Evolutionary conservation across 345 rosid species (phyloP).

Genomic region (Salix suchowensis): DNA sequence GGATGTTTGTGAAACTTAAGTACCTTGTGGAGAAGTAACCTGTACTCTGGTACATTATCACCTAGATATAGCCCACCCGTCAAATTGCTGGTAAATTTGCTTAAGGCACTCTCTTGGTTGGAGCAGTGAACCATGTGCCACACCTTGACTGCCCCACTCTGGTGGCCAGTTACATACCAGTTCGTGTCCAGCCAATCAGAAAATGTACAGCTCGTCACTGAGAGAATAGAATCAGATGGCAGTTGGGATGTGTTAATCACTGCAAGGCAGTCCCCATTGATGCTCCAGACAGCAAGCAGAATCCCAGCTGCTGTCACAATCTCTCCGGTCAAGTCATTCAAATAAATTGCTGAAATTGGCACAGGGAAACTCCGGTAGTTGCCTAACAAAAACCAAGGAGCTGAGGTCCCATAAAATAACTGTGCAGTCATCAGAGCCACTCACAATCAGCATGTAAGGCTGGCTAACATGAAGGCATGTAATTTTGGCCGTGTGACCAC

Average conservation of each 20-base stretch:
- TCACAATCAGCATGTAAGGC: conserved; percentile 89
- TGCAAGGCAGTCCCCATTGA: conserved; percentile 96
- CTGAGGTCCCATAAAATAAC: conserved; percentile 97
- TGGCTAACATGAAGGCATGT: conserved; percentile 94
- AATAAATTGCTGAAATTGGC: conserved; percentile 81
- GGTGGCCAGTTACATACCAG: conserved; percentile 98
- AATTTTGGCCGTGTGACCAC: conserved; percentile 75
- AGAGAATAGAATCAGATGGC: conserved; percentile 90
- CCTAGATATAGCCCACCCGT: conserved; percentile 58
- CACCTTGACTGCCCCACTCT: conserved; percentile 94
- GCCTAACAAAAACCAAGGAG: conserved; percentile 74
- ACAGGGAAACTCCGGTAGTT: conserved; percentile 88
- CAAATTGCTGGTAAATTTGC: conserved; percentile 44
- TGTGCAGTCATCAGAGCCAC: conserved; percentile 96
- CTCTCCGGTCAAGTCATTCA: conserved; percentile 90
- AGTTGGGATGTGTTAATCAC: conserved; percentile 83
- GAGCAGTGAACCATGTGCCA: conserved; percentile 91
- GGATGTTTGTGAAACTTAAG: conserved; percentile 85
- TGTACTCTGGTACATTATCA: conserved; percentile 65
- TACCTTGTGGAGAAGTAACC: conserved; percentile 73
- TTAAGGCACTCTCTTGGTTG: conserved; percentile 42
- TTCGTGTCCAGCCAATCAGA: conserved; percentile 92
- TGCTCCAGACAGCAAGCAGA: conserved; percentile 93
- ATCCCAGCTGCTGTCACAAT: conserved; percentile 95
- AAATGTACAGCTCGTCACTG: conserved; percentile 71